A percentile compares a stretch with the other conserved stretches of the same genome.
Evolutionary conservation across 768 basidiomycete species (phyloP).

Genomic region (Termitomyces sp.): DNA sequence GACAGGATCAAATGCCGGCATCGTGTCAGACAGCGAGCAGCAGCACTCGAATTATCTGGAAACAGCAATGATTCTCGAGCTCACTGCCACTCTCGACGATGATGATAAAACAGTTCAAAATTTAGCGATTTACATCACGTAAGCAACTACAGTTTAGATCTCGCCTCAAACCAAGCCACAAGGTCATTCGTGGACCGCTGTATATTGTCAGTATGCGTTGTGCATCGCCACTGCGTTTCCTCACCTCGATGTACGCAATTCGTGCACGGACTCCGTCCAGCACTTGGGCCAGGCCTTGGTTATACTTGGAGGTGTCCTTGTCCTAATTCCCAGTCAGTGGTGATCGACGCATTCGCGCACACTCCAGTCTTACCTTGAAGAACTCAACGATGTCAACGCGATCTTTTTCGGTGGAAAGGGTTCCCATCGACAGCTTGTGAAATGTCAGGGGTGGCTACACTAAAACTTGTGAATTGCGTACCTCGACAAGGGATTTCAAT

Average conservation of each 20-base stretch:
- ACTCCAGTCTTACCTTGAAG: constrained; percentile 55
- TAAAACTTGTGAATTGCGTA: constrained; percentile 23
- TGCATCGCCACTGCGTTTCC: constrained; percentile 2
- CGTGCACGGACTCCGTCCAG: constrained; percentile 63
- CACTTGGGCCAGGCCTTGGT: constrained; percentile 57
- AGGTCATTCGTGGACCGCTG: constrained; percentile 60
- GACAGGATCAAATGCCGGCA: constrained; percentile 83
- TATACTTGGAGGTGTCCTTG: constrained; percentile 68
- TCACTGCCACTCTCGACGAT: constrained; percentile 15
- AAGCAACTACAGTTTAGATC: constrained; percentile 19
- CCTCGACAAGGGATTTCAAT: constrained; percentile 47
- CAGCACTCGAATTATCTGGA: constrained; percentile 9
- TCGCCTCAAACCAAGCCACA: constrained; percentile 40
- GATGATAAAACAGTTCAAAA: constrained; percentile 18
- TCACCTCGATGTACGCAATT: constrained; percentile 57
- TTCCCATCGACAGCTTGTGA: constrained; percentile 16
- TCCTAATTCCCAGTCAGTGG: constrained; percentile 33
- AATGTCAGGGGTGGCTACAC: constrained; percentile 22
- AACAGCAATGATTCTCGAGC: constrained; percentile 11
- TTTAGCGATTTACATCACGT: constrained; percentile 15
- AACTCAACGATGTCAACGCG: constrained; percentile 55
- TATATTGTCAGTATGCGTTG: not conserved
- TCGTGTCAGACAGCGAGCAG: constrained; percentile 22
- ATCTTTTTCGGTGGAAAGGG: constrained; percentile 65
- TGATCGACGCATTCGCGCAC: constrained; percentile 1